Evolutionary conservation across 2,329 filamentous ascomycete species (phyloP).

Genomic region (Neofusicoccum sp.): DNA sequence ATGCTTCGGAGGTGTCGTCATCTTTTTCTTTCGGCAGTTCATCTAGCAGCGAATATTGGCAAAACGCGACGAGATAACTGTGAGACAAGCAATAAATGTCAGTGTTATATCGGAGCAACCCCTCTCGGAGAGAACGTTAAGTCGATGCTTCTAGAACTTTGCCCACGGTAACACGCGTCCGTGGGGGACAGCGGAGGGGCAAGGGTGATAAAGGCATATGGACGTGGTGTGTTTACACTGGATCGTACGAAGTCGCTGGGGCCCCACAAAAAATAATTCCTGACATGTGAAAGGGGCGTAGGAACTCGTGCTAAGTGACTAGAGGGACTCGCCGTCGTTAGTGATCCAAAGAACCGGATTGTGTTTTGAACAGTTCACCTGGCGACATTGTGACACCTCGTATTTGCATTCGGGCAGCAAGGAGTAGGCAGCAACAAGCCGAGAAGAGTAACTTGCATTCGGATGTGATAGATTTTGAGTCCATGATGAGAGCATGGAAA

Average conservation of each 20-base stretch:
- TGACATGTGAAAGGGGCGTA: slow-evolving; percentile 13
- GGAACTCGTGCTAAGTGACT: no score
- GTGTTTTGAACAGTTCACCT: background rate
- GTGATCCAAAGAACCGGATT: background rate
- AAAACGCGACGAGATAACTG: no score
- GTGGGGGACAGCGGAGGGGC: background rate
- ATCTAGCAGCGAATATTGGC: no score
- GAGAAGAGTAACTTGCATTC: background rate
- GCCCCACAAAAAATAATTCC: slow-evolving; percentile 6
- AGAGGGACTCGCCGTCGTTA: background rate
- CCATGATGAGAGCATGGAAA: background rate
- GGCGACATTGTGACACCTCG: background rate
- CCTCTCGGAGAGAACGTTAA: background rate
- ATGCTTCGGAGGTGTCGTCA: no score
- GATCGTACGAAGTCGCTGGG: background rate
- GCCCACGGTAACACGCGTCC: background rate
- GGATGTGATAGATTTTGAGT: background rate
- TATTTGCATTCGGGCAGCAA: background rate
- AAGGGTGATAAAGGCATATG: background rate
- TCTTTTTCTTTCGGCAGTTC: no score
- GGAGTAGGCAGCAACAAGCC: background rate
- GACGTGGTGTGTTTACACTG: background rate
- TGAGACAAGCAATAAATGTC: background rate
- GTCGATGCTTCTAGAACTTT: background rate
- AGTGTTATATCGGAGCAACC: background rate